A percentile compares a stretch with the other conserved stretches of the same genome.
These are phyloP conservation scores for Leccinum subgranulosum DNA, from an alignment of 768 basidiomycete species.

Conservation along the genomic window DNA sequence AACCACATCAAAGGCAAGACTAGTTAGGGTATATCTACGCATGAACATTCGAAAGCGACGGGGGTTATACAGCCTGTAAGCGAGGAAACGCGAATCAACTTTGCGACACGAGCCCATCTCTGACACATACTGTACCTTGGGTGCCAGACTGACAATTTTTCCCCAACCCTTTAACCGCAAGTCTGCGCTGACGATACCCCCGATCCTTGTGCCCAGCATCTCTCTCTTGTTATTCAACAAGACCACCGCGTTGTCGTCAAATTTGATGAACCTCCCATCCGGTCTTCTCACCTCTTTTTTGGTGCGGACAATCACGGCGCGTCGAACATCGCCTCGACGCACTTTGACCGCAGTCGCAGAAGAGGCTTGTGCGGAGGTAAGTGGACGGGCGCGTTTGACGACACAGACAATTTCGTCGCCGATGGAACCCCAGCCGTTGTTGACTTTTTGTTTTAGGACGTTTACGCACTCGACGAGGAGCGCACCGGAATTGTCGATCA, in stretches of 20 bases:
- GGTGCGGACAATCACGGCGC: slow-evolving; percentile 94
- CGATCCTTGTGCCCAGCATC: slow-evolving; percentile 93
- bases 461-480: slow-evolving; percentile 95
- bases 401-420: slow-evolving; percentile 97
- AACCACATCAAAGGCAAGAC: background rate
- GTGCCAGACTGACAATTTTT: slow-evolving; percentile 89
- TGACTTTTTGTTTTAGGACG: slow-evolving; percentile 93
- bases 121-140: slow-evolving; percentile 54
- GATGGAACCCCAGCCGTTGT: slow-evolving; percentile 88
- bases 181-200: slow-evolving; percentile 90
- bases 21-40: slow-evolving; percentile 14
- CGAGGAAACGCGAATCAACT: background rate
- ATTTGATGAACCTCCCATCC: slow-evolving; percentile 83
- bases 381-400: slow-evolving; percentile 84
- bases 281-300: slow-evolving; percentile 80
- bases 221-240: slow-evolving; percentile 93
- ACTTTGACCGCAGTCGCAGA: slow-evolving; percentile 86
- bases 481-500: slow-evolving; percentile 97
- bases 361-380: slow-evolving; percentile 61
- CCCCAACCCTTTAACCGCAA: slow-evolving; percentile 91
- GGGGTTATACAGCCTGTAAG: slow-evolving; percentile 17
- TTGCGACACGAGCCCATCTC: background rate
- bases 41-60: background rate
- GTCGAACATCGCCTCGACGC: slow-evolving; percentile 88
- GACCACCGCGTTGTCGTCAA: slow-evolving; percentile 97